These are phyloP conservation scores for Jacaranda copaia DNA, from an alignment of 257 asterid species.

Conservation along the genomic window DNA sequence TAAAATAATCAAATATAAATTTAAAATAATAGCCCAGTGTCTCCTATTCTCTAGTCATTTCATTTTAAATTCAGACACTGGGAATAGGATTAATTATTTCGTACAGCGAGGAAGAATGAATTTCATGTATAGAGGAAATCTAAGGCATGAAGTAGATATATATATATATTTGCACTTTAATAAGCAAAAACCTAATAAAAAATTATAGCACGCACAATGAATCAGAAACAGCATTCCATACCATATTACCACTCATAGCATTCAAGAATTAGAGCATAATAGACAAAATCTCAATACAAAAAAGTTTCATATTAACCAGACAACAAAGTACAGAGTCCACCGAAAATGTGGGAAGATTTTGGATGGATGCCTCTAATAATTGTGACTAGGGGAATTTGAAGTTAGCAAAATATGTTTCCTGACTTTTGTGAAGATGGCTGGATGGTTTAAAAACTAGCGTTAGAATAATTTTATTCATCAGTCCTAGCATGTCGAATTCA, in stretches of 20 bases:
- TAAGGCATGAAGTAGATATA: not conserved
- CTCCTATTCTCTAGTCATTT: too few relatives aligned
- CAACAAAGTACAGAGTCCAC: not conserved
- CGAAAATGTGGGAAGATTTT: too few relatives aligned
- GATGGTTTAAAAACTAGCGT: not conserved
- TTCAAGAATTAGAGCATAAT: not conserved
- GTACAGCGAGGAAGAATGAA: too few relatives aligned
- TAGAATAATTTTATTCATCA: not conserved
- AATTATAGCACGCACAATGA: too few relatives aligned
- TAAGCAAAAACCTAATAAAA: too few relatives aligned
- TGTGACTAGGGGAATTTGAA: too few relatives aligned
- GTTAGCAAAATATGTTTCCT: not conserved
- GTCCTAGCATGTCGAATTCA: not conserved
- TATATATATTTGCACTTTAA: not conserved
- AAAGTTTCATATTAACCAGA: not conserved
- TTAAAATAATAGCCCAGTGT: too few relatives aligned
- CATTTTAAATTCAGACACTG: too few relatives aligned
- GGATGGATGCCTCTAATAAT: too few relatives aligned
- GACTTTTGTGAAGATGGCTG: not conserved
- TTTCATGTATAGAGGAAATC: not conserved
- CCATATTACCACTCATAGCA: not conserved
- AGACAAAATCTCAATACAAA: conserved; percentile 11
- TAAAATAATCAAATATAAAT: too few relatives aligned
- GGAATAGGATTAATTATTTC: too few relatives aligned
- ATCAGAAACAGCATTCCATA: too few relatives aligned